Base-by-base conservation (phyloP, 1,284 basidiomycete species). In the Marasmius oreades region DNA sequence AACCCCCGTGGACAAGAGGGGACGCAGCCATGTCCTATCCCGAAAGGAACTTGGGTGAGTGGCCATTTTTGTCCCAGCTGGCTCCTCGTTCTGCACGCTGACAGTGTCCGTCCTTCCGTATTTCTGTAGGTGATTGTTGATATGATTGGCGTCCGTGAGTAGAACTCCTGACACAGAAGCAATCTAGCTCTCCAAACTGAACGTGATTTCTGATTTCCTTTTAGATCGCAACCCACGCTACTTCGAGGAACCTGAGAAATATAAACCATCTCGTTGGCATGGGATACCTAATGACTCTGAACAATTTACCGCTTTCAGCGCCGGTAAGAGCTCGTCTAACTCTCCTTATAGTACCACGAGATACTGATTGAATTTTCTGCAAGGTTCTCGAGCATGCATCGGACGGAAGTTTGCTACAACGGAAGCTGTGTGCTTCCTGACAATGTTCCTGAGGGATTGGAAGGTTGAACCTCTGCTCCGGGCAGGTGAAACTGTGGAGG, bases 221-320 rank as follows among this genome's bases (percentile, higher is more conserved):
- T 37, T 53, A 66, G 63, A 64, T 39, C 61, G 61, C 53, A 69
- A 72, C 53, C 62, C 68, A 3, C 52, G 62, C 6, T 52, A 61
- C 26, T 70, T 65, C 58, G 59, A 65, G 3, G 65, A 70, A 5
- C 68, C 70, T 6, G 59, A 65, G 22, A 58, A 57, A 22, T 71
- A 66, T 58, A 55, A 64, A 24, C 70, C 70, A 6, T 64, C 64
- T 4, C 59, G 70, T 24, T 72, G 70, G 70, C 66, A 68, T 44
- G 59, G 57, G 6, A 55, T 58, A 4, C 44, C 52, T n/a, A 42
- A 58, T 52, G 61, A 66, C 24, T 59, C 58, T 5, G 58, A 59
- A 42, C 46, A 51, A n/a, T 59, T 59, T 22, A 59, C 55, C 34
- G 58, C 55, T 16, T 59, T 59, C 43, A 59, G 58, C 24, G 20